A percentile compares a stretch with the other conserved stretches of the same genome.
phyloP scores from a whole-genome alignment of 352 stramenopile species.

The Phytophthora nicotianae region DNA sequence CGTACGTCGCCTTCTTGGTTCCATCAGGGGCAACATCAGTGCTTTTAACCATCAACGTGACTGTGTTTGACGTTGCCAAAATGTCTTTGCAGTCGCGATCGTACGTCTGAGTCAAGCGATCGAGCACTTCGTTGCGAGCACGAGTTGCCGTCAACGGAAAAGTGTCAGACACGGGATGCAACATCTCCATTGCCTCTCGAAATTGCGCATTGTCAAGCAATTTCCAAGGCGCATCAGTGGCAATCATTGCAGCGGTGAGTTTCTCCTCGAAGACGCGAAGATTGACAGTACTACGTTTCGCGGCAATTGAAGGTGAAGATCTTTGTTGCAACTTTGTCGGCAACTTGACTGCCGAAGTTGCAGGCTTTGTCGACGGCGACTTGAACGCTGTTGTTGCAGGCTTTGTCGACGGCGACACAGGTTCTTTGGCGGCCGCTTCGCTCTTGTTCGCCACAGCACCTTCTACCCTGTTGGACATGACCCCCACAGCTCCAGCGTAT shows the following conservation, averaged over 20 bases:
- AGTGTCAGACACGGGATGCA: slow-evolving; percentile 16
- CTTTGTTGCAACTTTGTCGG: slow-evolving; percentile 5
- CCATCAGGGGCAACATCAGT: slow-evolving; percentile 1
- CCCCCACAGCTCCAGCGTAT: slow-evolving; percentile 7
- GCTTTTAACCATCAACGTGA: slow-evolving; percentile 24
- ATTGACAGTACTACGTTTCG: slow-evolving; percentile 4
- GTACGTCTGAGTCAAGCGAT: slow-evolving; percentile 30
- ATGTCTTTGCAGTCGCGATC: slow-evolving; percentile 26
- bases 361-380: neutral
- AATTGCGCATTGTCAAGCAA: slow-evolving; percentile 41
- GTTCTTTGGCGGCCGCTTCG: slow-evolving; percentile 3
- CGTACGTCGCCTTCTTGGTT: slow-evolving; percentile 13
- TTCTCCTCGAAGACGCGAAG: slow-evolving; percentile 35
- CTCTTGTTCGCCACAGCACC: neutral
- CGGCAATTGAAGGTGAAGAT: neutral
- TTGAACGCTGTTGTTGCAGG: neutral
- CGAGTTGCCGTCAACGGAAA: slow-evolving; percentile 37
- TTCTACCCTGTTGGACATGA: neutral
- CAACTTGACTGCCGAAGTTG: slow-evolving; percentile 3
- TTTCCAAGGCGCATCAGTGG: slow-evolving; percentile 24
- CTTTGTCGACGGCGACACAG: neutral
- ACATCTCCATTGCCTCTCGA: slow-evolving; percentile 26
- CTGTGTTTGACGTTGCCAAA: slow-evolving; percentile 19
- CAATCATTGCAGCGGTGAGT: slow-evolving; percentile 37
- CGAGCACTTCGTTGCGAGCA: slow-evolving; percentile 32